Conservation (phyloP, 768 basidiomycete species). For the Cytidiella melzeri region DNA sequence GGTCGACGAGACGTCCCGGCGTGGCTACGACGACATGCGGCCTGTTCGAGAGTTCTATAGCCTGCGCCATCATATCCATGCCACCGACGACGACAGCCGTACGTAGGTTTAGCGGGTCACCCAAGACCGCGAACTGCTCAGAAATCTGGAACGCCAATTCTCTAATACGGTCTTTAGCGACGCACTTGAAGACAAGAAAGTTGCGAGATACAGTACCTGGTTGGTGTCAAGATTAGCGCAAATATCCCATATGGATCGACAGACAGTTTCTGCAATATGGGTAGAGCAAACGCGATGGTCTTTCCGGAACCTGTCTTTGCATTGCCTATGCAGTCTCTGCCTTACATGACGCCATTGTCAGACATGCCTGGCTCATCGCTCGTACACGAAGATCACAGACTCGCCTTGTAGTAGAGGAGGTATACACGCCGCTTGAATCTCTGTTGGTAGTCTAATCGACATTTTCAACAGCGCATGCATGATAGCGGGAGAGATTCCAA, state of each 20-base stretch:
- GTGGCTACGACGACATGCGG: slow-evolving; percentile 96
- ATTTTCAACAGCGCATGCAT: slow-evolving; percentile 65
- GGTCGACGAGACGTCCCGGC: slow-evolving; percentile 91
- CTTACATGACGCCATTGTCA: slow-evolving; percentile 35
- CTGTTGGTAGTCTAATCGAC: slow-evolving; percentile 82
- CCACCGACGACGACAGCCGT: slow-evolving; percentile 93
- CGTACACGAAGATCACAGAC: too few species aligned
- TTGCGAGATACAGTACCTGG: slow-evolving; percentile 48
- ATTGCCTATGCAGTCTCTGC: slow-evolving; percentile 94
- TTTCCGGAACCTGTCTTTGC: slow-evolving; percentile 98
- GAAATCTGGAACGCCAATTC: slow-evolving; percentile 97
- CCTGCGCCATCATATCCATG: slow-evolving; percentile 97
- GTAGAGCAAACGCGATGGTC: slow-evolving; percentile 94
- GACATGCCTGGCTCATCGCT: neutral
- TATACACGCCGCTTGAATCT: slow-evolving; percentile 87
- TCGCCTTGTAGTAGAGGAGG: slow-evolving; percentile 76
- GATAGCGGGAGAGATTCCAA: slow-evolving; percentile 57
- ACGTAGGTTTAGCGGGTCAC: slow-evolving; percentile 70
- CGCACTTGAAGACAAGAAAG: neutral
- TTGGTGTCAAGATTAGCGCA: slow-evolving; percentile 90
- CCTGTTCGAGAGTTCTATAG: slow-evolving; percentile 73
- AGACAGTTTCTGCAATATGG: slow-evolving; percentile 85
- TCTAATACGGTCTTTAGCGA: slow-evolving; percentile 38
- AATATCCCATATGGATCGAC: slow-evolving; percentile 93
- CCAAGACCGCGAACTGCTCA: slow-evolving; percentile 92